Base-by-base conservation (phyloP, 345 rosid genomes). In the Lenwebbia sp. region DNA sequence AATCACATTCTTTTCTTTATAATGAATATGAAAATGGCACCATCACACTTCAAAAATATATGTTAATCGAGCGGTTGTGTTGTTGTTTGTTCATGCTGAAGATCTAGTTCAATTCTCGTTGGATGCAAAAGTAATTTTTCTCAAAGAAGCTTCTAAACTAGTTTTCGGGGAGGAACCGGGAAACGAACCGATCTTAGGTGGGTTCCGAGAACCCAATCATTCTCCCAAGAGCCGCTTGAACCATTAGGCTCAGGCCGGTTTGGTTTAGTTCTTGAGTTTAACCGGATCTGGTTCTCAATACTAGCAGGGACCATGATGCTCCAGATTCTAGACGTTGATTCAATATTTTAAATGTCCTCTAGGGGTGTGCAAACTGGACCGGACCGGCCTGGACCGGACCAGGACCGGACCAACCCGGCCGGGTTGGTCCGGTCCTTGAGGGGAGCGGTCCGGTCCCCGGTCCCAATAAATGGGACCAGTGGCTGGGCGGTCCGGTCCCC, bases 261-360 rank as follows among this genome's bases (percentile, higher is more conserved):
- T 33, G 3, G 44, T 70, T 33, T 65, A 65, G 44, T 37, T 70
- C 78, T 70, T 0, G 0, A 1, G 2, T 1, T 37, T 13, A 70
- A 70, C 3, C 0, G 13, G 78, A 33, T 9, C 0, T 1, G 3
- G 2, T 70, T 6, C 11, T 33, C 21, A 33, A 19, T 2, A 70
- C 17, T 7, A 37, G 25, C 3, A 1, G 10, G 47, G 47, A 33
- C 5, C 13, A 17, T 70, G 5, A 65, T 30, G 41, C 11, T 30
- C 40, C 1, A 28, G 21, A 30, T 14, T 62, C 30, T 7, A 15
- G 5, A 30, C 4, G 12, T 11, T 7, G 40, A 65, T 30, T 15
- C 12, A 1, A 15, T 19, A 15, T 30, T 17, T 7, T 30, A 15
- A 65, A 17, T 65, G 0, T 65, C 76, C 76, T 65, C 13, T n/a